These are phyloP conservation scores for Sarocladium kiliense DNA, from an alignment of 2,329 filamentous ascomycete species.

Conservation along the genomic window DNA sequence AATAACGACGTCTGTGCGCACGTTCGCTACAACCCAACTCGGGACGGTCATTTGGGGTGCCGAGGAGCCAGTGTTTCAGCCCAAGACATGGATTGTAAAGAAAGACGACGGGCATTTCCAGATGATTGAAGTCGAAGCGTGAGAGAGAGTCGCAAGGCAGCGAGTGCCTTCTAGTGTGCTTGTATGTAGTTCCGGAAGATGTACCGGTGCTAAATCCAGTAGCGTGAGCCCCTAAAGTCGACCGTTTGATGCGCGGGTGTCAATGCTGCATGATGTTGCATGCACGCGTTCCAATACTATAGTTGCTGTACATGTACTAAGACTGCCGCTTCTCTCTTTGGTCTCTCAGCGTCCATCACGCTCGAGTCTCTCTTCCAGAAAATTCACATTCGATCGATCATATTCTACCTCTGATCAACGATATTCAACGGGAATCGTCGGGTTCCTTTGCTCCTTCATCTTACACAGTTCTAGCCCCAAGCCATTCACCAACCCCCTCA, in stretches of 20 bases:
- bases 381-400: no score
- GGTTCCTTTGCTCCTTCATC: not conserved
- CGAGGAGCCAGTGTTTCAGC: slow-evolving; percentile 7
- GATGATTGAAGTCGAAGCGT: no score
- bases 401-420: not conserved
- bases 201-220: not conserved
- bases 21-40: not conserved
- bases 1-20: not conserved
- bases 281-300: not conserved
- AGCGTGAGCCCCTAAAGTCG: not conserved
- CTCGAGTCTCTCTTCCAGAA: no score
- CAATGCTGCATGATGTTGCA: not conserved
- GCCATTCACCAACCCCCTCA: not conserved
- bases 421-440: not conserved
- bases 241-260: not conserved
- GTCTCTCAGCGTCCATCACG: no score
- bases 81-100: slow-evolving; percentile 6
- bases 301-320: not conserved
- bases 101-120: no score
- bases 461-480: not conserved
- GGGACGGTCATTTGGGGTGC: not conserved
- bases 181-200: not conserved
- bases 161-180: no score
- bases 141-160: no score
- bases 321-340: not conserved